These are phyloP conservation scores for Jasminum sambac DNA, from an alignment of 257 asterid genomes.

Conservation along the genomic window DNA sequence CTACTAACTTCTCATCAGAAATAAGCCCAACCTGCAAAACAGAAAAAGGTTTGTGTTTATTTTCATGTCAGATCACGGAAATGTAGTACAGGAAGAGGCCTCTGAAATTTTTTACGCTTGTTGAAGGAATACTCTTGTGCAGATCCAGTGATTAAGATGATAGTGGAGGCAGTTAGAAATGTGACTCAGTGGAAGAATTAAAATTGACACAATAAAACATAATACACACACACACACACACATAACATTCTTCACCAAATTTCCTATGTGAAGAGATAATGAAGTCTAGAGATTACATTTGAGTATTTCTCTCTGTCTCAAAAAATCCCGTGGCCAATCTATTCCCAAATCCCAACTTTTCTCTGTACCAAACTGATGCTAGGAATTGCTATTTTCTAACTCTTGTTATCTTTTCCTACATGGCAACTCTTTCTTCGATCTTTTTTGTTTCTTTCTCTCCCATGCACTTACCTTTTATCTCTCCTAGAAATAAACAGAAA, in stretches of 20 bases:
- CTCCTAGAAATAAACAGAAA: background rate
- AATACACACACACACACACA: too few relatives aligned
- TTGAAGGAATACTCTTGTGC: background rate
- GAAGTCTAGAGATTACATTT: background rate
- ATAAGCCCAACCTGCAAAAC: constrained; percentile 81
- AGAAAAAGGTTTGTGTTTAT: background rate
- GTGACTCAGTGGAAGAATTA: background rate
- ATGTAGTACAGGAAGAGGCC: background rate
- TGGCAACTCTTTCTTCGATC: background rate
- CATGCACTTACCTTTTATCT: background rate
- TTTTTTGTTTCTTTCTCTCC: background rate
- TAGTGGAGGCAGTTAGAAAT: background rate
- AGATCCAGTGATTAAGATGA: background rate
- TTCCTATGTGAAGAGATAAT: background rate
- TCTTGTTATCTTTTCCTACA: background rate
- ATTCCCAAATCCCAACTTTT: background rate
- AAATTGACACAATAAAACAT: background rate
- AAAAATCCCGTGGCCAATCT: background rate
- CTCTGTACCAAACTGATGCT: background rate
- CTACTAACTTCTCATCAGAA: constrained; percentile 90
- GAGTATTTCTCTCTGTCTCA: background rate
- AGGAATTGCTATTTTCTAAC: background rate
- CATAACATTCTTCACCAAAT: too few relatives aligned
- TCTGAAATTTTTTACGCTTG: background rate
- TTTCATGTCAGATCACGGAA: background rate